phyloP scores from a whole-genome alignment of 768 basidiomycete genomes.

The Mycena pura region DNA sequence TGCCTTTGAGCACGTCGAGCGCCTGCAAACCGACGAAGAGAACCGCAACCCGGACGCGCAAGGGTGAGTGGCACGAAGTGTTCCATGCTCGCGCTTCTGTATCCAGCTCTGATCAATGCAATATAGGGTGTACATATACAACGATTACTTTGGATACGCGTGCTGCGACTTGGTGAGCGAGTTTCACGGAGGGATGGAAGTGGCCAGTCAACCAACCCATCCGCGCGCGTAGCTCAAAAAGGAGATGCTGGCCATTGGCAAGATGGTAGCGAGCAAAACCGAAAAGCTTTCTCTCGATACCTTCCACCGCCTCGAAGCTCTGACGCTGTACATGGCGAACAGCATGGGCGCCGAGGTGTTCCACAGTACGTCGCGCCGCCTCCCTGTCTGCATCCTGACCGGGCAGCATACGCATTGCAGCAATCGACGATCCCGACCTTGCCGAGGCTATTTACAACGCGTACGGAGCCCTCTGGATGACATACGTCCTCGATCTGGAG shows the following conservation, averaged over 20 bases:
- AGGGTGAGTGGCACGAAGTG: conserved; percentile 3
- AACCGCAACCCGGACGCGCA: conserved; percentile 18
- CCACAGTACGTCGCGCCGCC: conserved; percentile 2
- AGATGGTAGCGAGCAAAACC: conserved; percentile 8
- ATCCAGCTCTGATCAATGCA: background rate
- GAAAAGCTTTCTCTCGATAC: conserved; percentile 3
- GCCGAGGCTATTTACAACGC: conserved; percentile 16
- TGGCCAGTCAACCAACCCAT: background rate
- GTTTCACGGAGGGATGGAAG: background rate
- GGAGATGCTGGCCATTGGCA: conserved; percentile 20
- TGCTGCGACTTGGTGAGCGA: conserved; percentile 14
- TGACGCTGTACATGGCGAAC: conserved; percentile 18
- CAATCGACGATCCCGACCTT: conserved; percentile 17
- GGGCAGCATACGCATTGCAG: background rate
- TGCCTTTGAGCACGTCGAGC: conserved; percentile 18
- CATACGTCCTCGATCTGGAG: conserved; percentile 19
- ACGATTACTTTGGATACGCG: conserved; percentile 24
- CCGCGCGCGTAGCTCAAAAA: conserved; percentile 13
- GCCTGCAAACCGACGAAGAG: conserved; percentile 16
- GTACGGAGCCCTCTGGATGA: conserved; percentile 22
- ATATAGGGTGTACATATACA: conserved; percentile 16
- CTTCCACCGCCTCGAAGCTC: conserved; percentile 15
- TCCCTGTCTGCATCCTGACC: background rate
- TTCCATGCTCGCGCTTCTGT: background rate
- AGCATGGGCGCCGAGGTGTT: conserved; percentile 6